Evolutionary conservation across 2,329 filamentous ascomycete genomes (phyloP), one percentile per base, ranked within the genome.

Genomic region (Pestalotiopsis sp.): DNA sequence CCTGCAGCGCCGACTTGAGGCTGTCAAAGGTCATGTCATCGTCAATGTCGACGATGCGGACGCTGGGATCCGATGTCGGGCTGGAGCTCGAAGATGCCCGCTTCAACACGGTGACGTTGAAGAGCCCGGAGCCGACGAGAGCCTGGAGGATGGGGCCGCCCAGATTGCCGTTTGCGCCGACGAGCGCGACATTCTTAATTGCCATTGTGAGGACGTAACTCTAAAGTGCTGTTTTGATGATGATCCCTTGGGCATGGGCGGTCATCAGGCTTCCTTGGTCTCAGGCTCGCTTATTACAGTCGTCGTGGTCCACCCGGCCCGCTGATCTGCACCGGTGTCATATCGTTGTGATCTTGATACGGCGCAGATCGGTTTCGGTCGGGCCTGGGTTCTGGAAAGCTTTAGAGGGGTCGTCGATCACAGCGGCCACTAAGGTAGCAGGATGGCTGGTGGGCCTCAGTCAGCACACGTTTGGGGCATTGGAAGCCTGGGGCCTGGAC

Each of bases 111-210:
- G 76, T 78, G 38, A 81, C 69, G n/a, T 66, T 63, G 69, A 80
- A 80, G 39, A 52, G 65, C 26, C 73, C 72, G 6, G 76, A 73
- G 4, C 35, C 61, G 22, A 78, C 69, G 2, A 82, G 74, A 22
- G 77, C 75, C 24, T 72, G 65, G 22, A 81, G 75, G 38, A 81
- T 70, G 10, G 74, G 75, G 20, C 66, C 69, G 60, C 80, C 79
- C 3, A 82, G 74, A 67, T 76, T 78, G 67, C 80, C 80, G 58
- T 74, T 80, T 44, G 78, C 79, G 62, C 80, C 81, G 59, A 81
- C 75, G 13, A 82, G 69, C 22, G 78, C 73, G 44, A 82, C 77
- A 1, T 75, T 80, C 65, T 76, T 72, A 61, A 80, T 75, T 1
- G 75, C 67, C 76, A 80, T 80, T 52, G 17, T 39, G 39, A 24